Conservation (phyloP, 2,329 filamentous ascomycete species). For the Ceratocystis colombiana region DNA sequence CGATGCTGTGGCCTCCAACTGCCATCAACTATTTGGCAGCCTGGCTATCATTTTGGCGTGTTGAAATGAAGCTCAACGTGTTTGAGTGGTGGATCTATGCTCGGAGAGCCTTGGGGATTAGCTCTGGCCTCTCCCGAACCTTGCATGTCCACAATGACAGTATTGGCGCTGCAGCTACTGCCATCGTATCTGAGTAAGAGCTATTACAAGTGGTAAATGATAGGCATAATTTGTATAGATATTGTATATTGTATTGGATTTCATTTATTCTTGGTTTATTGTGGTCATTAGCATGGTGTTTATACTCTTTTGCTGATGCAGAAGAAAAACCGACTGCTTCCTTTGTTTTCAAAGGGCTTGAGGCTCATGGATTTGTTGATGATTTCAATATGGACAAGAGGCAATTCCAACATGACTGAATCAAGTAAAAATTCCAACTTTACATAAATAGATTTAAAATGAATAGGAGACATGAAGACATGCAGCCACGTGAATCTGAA, state of each 20-base stretch:
- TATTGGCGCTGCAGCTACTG: background rate
- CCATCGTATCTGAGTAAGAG: background rate
- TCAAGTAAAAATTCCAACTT: background rate
- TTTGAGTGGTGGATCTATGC: slow-evolving; percentile 53
- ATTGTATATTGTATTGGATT: slow-evolving; percentile 16
- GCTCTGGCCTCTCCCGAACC: slow-evolving; percentile 21
- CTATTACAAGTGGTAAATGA: background rate
- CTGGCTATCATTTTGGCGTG: slow-evolving; percentile 48
- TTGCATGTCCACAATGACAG: background rate
- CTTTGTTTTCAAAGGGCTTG: background rate
- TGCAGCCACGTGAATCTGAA: background rate
- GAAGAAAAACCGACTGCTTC: too few species aligned
- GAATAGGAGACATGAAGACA: background rate
- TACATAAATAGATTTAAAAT: background rate
- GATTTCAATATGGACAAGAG: too few species aligned
- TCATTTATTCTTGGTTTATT: slow-evolving; percentile 6
- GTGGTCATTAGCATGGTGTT: background rate
- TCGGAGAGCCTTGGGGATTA: slow-evolving; percentile 39
- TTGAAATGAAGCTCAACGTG: slow-evolving; percentile 52
- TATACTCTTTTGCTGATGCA: background rate
- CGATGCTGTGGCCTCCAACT: slow-evolving; percentile 50
- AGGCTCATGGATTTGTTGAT: too few species aligned
- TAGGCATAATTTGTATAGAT: slow-evolving; percentile 11
- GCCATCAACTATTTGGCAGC: slow-evolving; percentile 45
- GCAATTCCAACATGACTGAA: too few species aligned